Conservation (phyloP, 78 protist species). For the Dictyostelium intermedium region DNA sequence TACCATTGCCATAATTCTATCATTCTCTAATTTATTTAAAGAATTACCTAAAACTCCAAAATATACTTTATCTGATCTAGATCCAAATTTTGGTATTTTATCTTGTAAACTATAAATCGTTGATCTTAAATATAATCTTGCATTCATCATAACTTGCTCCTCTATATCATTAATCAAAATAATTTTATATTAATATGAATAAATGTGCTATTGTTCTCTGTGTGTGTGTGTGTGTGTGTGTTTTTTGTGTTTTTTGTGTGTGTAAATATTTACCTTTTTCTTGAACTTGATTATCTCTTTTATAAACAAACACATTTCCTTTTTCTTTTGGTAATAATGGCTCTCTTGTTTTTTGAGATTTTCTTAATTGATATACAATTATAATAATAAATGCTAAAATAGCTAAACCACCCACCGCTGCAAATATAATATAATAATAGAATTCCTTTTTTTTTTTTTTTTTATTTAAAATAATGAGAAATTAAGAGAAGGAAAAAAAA, state of each 20-base stretch:
- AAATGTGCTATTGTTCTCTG: too few relatives aligned
- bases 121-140: constrained; percentile 61
- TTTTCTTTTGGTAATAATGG: constrained; percentile 43
- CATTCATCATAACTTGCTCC: constrained; percentile 58
- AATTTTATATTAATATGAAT: too few relatives aligned
- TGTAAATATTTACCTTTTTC: not conserved
- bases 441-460: not conserved
- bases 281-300: constrained; percentile 22
- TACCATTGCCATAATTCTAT: constrained; percentile 51
- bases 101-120: constrained; percentile 46
- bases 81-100: constrained; percentile 23
- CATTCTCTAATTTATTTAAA: not conserved
- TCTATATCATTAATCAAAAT: not conserved
- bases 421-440: not conserved
- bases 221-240: too few relatives aligned
- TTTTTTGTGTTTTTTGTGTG: not conserved
- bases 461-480: not conserved
- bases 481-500: constrained; percentile 53
- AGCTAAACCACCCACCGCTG: not conserved
- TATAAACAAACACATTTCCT: constrained; percentile 65
- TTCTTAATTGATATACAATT: not conserved
- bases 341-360: not conserved
- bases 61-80: constrained; percentile 46
- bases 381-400: not conserved
- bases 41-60: constrained; percentile 29